A percentile compares a stretch with the other conserved stretches of the same genome.
These are phyloP conservation scores for Mesotaenium endlicherianum DNA, from an alignment of 139 green algal species.

Conservation along the genomic window DNA sequence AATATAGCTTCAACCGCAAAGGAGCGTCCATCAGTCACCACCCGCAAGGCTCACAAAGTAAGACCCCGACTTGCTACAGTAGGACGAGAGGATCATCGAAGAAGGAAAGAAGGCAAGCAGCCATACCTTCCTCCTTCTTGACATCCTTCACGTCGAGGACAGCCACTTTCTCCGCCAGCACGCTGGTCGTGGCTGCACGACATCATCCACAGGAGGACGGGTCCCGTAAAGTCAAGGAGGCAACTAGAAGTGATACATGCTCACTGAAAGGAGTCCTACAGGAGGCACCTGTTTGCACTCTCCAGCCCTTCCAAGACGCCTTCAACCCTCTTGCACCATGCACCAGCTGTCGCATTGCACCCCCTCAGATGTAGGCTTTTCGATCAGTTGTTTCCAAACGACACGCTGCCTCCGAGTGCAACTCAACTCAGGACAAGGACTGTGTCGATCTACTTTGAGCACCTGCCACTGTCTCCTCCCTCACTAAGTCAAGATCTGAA, in stretches of 20 bases:
- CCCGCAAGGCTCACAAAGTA: neutral
- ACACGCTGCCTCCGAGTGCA: too few relatives aligned
- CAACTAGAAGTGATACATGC: neutral
- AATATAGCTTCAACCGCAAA: too few relatives aligned
- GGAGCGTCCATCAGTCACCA: too few relatives aligned
- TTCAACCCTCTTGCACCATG: too few relatives aligned
- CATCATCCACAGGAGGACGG: neutral
- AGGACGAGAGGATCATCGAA: neutral
- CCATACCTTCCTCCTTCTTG: neutral
- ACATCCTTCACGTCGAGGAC: neutral
- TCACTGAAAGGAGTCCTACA: neutral
- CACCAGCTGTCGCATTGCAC: too few relatives aligned
- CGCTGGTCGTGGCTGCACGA: neutral
- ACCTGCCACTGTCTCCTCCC: too few relatives aligned
- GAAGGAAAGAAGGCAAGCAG: neutral
- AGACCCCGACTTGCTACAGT: neutral
- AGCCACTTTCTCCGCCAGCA: neutral
- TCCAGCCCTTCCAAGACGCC: neutral
- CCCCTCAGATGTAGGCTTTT: too few relatives aligned
- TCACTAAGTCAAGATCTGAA: too few relatives aligned
- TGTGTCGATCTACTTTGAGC: too few relatives aligned
- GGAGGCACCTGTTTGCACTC: neutral
- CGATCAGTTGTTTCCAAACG: too few relatives aligned
- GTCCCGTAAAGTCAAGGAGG: neutral
- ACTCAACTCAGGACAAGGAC: too few relatives aligned